phyloP scores from a whole-genome alignment of 441 rosid genomes.

The Croton laevigatus region DNA sequence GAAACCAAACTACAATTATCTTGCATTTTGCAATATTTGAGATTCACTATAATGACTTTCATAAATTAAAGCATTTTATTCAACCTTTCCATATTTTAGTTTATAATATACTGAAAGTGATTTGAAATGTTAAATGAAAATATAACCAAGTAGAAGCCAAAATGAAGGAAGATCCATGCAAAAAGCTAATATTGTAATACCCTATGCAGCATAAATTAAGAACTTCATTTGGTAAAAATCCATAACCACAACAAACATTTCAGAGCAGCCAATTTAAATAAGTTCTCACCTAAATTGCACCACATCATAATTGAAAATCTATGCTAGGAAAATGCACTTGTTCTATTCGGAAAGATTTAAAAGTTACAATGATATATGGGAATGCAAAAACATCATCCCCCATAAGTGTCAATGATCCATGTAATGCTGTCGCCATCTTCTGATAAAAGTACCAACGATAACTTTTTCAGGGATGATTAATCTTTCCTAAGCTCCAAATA shows the following conservation, averaged over 20 bases:
- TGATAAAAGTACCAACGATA: background rate
- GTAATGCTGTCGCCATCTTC: background rate
- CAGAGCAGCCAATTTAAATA: background rate
- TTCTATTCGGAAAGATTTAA: background rate
- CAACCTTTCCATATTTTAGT: too few relatives aligned
- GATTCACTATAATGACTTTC: too few relatives aligned
- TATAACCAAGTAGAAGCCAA: too few relatives aligned
- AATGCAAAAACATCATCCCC: background rate
- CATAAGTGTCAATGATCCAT: background rate
- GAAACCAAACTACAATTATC: too few relatives aligned
- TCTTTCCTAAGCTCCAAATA: slow-evolving; percentile 84
- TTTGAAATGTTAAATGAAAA: too few relatives aligned
- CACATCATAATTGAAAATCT: background rate
- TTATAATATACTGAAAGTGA: too few relatives aligned
- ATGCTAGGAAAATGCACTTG: slow-evolving; percentile 14
- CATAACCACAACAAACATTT: background rate
- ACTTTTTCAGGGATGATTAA: slow-evolving; percentile 32
- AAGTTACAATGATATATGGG: background rate
- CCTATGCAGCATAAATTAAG: background rate
- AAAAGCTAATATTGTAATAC: background rate
- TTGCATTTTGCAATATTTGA: too few relatives aligned
- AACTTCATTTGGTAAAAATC: background rate
- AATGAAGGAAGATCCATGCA: too few relatives aligned
- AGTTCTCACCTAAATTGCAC: background rate
- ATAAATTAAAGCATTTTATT: too few relatives aligned